Evolutionary conservation across 371 early-diverging fungal species (phyloP), one percentile per base, ranked within the genome.

Genomic region (Phascolomyces articulosus): DNA sequence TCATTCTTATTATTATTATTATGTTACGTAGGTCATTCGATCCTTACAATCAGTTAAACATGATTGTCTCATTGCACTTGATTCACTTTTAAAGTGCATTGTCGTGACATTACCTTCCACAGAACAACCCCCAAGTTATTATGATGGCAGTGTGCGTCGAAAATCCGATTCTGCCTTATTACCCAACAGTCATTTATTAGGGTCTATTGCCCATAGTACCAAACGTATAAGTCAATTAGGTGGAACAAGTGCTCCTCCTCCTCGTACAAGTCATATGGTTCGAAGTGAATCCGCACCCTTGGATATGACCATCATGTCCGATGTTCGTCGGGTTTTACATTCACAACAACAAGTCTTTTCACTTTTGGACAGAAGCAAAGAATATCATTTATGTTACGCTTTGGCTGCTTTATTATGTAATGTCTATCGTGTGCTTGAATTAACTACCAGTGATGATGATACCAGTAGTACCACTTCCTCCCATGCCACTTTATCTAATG

Each of bases 341-440:
- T 58, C 72, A 2, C 62, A 70, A 11, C 62, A 72, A 44, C 55
- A 64, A 6, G 29, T 40, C 10, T 55, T 55, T 55, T 13, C 38
- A 20, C 51, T 67, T 10, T 21, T 69, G 11, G 62, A 72, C 16
- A 53, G 55, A 16, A 68, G 56, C 40, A 69, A 70, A 21, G 73
- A 77, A 57, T 81, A 80, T 44, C 77, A 74, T n/a, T 61, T 83
- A 8, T 74, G 71, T 28, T 81, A 79, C 56, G 70, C 79, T 13
- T 56, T 83, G 15, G 79, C 84, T 23, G 78, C 78, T 2, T 58
- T 83, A 0, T 62, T 80, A 40, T 73, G 71, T 4, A 61, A 80
- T 38, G 53, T 83, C 3, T 83, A 83, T 59, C 58, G 70, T 11
- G 55, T 83, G 4, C 54, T 81, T 8, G 82, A 84, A 55, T 40